Evolutionary conservation across 331 rosid species (phyloP), one percentile per base, ranked within the genome.

Genomic region (Rhamnella rubrinervis): DNA sequence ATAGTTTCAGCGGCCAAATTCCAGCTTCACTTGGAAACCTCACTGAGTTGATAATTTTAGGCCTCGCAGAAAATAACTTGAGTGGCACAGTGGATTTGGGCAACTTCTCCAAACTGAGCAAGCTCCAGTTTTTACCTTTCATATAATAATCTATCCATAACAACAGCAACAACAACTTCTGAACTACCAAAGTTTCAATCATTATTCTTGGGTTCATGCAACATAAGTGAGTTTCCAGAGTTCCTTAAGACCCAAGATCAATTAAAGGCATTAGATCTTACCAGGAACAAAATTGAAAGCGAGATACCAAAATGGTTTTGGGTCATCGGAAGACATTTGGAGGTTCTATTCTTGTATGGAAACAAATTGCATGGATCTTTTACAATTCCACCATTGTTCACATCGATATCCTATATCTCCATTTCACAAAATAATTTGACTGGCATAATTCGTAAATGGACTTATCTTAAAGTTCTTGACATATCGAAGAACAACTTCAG

Each of bases 221-320:
- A 73, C 31, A 7, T 78, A 8, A 58, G 28, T 6, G 10, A 1
- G 14, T 55, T 82, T 59, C 83, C 83, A 0, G 19, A 63, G 52
- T 2, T 81, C 68, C 1, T 70, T 8, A 21, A 25, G 2, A 26
- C 0, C 3, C 8, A 19, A 19, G 57, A 8, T 23, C 0, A 39
- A 15, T 3, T 81, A 37, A 0, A 50, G 21, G 0, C 0, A 2
- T 56, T 71, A 20, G 68, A 71, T 35, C 61, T 71, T 18, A 63
- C 77, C 1, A 46, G 67, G n/a, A 76, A 67, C 58, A 62, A 26
- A 4, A 75, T 80, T 21, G 61, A 57, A 4, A 81, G 75, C 5
- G 8, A 40, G 6, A 35, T 80, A 23, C 74, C 79, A 13, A 41
- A 59, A 6, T 74, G 80, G 82, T 47, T 79, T 11, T 25, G 7